Conservation (phyloP, 768 basidiomycete genomes). For the Boletus subcaerulescens region DNA sequence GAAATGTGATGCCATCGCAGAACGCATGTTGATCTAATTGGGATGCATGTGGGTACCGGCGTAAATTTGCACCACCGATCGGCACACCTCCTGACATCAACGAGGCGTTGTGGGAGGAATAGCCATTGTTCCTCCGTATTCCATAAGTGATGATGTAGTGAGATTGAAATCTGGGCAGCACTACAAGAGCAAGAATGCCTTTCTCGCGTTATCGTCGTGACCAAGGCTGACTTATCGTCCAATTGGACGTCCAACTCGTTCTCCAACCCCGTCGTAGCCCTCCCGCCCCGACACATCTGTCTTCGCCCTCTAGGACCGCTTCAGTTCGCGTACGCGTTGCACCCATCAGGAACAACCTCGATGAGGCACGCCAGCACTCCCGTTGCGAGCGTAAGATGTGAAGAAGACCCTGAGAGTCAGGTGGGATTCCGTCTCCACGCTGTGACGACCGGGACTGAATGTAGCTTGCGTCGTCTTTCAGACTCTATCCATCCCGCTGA, state of each 20-base stretch:
- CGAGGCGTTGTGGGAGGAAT: slow-evolving; percentile 15
- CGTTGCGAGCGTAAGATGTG: neutral
- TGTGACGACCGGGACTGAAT: slow-evolving; percentile 5
- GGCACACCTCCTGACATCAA: slow-evolving; percentile 12
- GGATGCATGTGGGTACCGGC: neutral
- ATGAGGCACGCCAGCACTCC: slow-evolving; percentile 2
- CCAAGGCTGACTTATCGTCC: slow-evolving; percentile 6
- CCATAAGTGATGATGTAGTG: slow-evolving; percentile 1
- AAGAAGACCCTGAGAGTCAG: slow-evolving; percentile 4
- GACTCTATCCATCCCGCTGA: slow-evolving; percentile 2
- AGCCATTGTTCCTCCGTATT: neutral
- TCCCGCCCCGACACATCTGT: neutral
- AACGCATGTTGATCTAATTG: neutral
- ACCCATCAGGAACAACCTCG: neutral
- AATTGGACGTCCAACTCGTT: slow-evolving; percentile 1
- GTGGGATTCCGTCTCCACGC: slow-evolving; percentile 2
- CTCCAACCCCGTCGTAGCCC: neutral
- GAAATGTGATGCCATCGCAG: neutral
- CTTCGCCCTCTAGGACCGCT: neutral
- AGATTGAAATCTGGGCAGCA: slow-evolving; percentile 9
- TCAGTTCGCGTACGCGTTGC: neutral
- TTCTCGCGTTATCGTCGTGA: neutral
- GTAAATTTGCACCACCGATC: slow-evolving; percentile 2
- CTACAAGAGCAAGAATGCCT: neutral
- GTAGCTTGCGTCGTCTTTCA: neutral